phyloP scores from a whole-genome alignment of 371 early-diverging fungal genomes.

The Nematocida major region DNA sequence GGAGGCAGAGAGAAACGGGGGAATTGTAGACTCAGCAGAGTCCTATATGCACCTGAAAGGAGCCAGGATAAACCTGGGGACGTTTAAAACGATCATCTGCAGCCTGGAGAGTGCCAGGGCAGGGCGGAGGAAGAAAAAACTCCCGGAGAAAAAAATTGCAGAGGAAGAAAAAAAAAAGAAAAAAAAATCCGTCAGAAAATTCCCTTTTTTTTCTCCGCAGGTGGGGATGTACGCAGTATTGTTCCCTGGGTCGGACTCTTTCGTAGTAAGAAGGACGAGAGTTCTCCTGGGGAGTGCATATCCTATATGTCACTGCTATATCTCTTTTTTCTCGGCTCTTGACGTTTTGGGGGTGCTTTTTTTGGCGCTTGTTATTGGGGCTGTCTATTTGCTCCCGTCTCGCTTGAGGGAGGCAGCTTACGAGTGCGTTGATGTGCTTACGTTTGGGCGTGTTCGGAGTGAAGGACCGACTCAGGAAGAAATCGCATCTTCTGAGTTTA shows the following conservation, averaged over 20 bases:
- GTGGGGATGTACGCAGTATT: constrained; percentile 51
- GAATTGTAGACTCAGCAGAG: neutral
- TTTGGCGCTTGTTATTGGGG: constrained; percentile 3
- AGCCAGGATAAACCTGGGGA: constrained; percentile 41
- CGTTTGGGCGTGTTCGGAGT: constrained; percentile 53
- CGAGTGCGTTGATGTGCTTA: constrained; percentile 46
- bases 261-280: constrained; percentile 58
- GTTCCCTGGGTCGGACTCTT: constrained; percentile 62
- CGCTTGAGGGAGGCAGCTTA: neutral
- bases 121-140: neutral
- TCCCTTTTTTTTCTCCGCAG: constrained; percentile 38
- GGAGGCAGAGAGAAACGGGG: constrained; percentile 1
- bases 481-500: constrained; percentile 54
- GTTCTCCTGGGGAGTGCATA: constrained; percentile 13
- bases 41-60: constrained; percentile 35
- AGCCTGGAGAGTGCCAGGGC: constrained; percentile 31
- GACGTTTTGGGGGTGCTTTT: neutral
- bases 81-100: constrained; percentile 47
- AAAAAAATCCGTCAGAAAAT: constrained; percentile 11
- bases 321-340: neutral
- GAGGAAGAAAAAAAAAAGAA: neutral
- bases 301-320: constrained; percentile 50
- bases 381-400: constrained; percentile 17
- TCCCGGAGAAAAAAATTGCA: constrained; percentile 14
- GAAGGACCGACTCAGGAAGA: constrained; percentile 50